Conservation (phyloP, 2,329 filamentous ascomycete genomes). For the Zymoseptoria crescenta region DNA sequence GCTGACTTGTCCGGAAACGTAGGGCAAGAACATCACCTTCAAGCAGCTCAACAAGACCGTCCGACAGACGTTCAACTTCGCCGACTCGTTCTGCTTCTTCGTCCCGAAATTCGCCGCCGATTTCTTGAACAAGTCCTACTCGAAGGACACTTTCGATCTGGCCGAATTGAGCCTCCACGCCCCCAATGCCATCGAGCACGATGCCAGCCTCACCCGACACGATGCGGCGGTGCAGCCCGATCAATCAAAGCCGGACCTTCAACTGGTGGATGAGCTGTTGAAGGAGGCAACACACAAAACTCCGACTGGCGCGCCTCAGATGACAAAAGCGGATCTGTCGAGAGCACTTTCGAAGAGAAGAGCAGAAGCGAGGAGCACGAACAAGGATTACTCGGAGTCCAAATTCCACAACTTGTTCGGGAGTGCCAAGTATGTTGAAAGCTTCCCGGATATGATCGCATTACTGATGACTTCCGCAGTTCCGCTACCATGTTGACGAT, state of each 20-base stretch:
- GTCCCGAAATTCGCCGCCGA: conserved; percentile 22
- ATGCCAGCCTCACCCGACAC: conserved; percentile 26
- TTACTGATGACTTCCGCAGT: conserved; percentile 16
- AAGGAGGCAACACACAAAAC: conserved; percentile 31
- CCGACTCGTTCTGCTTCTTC: conserved; percentile 24
- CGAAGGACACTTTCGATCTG: conserved; percentile 21
- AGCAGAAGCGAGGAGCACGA: conserved; percentile 30
- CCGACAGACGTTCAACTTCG: conserved; percentile 26
- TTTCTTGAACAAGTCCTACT: conserved; percentile 24
- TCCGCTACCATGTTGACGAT: conserved; percentile 38
- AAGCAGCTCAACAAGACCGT: conserved; percentile 20
- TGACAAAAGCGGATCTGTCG: conserved; percentile 34
- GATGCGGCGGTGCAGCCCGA: conserved; percentile 31
- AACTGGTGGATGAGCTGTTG: conserved; percentile 31
- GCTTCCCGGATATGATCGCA: neutral
- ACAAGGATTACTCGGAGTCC: conserved; percentile 28
- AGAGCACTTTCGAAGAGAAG: conserved; percentile 29
- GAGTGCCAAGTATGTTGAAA: conserved; percentile 24
- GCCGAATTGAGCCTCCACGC: conserved; percentile 21
- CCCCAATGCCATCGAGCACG: conserved; percentile 23
- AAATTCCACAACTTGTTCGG: conserved; percentile 35
- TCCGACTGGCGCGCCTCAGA: conserved; percentile 23
- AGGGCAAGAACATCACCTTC: conserved; percentile 25
- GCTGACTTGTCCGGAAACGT: neutral
- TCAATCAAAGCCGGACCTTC: conserved; percentile 32